Evolutionary conservation across 352 stramenopile species (phyloP).

Genomic region (Peronosclerospora sorghi): DNA sequence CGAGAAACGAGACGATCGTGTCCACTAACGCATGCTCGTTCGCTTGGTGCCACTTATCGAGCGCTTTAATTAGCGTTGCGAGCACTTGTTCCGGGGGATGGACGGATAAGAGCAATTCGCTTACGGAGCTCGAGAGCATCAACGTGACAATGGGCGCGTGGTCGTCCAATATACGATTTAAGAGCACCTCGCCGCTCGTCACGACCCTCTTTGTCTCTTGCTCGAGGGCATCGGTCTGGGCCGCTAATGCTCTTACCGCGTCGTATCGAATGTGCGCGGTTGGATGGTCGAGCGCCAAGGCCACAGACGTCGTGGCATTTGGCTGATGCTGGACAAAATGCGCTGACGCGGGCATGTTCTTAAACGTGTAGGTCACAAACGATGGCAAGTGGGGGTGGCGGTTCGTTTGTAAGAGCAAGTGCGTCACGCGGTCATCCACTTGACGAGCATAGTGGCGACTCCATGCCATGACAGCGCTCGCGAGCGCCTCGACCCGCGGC

Average conservation of each 20-base stretch:
- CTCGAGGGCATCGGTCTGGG: slow-evolving; percentile 26
- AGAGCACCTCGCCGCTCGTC: slow-evolving; percentile 37
- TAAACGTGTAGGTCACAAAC: slow-evolving; percentile 61
- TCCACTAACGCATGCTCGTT: too few relatives aligned
- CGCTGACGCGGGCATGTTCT: slow-evolving; percentile 60
- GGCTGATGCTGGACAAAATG: slow-evolving; percentile 56
- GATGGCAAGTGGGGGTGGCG: slow-evolving; percentile 15
- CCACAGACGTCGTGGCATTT: slow-evolving; percentile 62
- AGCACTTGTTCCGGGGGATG: too few relatives aligned
- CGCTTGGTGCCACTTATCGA: slow-evolving; percentile 61
- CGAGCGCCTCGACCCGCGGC: slow-evolving; percentile 33
- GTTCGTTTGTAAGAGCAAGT: too few relatives aligned
- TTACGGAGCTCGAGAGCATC: slow-evolving; percentile 36
- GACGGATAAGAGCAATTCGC: slow-evolving; percentile 46
- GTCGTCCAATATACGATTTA: slow-evolving; percentile 70
- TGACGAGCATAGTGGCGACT: too few relatives aligned
- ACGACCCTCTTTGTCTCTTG: slow-evolving; percentile 36
- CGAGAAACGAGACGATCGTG: too few relatives aligned
- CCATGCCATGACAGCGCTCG: slow-evolving; percentile 26
- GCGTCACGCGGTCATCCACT: too few relatives aligned
- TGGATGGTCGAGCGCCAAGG: slow-evolving; percentile 67
- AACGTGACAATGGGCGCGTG: slow-evolving; percentile 56
- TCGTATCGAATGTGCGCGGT: slow-evolving; percentile 67
- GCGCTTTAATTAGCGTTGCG: slow-evolving; percentile 34
- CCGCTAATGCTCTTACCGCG: slow-evolving; percentile 51